These are phyloP conservation scores for Lentinula sp. DNA, from an alignment of 768 basidiomycete species.

Conservation along the genomic window DNA sequence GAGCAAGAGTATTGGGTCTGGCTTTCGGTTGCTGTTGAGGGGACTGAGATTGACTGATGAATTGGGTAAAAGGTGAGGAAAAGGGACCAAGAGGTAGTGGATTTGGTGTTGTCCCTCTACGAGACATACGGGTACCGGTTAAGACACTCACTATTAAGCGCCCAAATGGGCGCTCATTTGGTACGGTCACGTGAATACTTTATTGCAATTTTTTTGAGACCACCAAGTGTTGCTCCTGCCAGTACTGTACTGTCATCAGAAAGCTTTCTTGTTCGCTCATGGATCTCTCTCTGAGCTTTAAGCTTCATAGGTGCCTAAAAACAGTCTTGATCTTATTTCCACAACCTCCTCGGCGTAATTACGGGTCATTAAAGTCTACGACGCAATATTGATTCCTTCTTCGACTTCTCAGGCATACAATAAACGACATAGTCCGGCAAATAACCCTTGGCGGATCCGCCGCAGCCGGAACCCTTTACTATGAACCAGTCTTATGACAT, in stretches of 20 bases:
- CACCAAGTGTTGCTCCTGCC: no score
- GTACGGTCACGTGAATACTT: not conserved
- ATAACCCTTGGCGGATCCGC: not conserved
- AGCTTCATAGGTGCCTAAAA: no score
- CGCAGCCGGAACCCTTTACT: not conserved
- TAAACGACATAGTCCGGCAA: not conserved
- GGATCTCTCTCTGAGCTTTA: no score
- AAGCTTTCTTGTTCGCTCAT: no score
- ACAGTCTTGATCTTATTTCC: not conserved
- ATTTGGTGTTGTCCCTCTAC: slow-evolving; percentile 7
- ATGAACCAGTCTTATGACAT: not conserved
- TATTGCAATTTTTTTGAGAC: no score
- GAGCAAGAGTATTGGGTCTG: not conserved
- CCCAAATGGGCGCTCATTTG: not conserved
- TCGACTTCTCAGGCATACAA: no score
- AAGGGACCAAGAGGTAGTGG: slow-evolving; percentile 2
- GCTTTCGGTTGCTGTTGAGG: not conserved
- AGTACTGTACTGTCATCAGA: no score
- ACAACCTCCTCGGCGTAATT: not conserved
- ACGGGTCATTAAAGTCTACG: not conserved
- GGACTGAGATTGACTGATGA: not conserved
- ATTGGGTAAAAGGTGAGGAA: not conserved
- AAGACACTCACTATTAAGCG: not conserved
- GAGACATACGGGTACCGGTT: not conserved
- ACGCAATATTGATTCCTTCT: no score